These are phyloP conservation scores for Myrica gale DNA, from an alignment of 306 rosid genomes.

Conservation along the genomic window DNA sequence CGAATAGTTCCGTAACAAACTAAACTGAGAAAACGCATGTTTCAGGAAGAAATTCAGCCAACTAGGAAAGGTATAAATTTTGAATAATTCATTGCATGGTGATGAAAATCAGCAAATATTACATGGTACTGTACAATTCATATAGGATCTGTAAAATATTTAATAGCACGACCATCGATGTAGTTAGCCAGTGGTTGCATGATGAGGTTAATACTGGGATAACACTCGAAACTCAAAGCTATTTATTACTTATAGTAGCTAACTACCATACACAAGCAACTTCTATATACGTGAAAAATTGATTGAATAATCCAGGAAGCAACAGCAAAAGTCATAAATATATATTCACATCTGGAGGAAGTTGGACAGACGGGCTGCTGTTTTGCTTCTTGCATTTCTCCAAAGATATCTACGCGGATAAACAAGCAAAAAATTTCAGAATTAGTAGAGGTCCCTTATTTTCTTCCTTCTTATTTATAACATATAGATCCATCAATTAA, in stretches of 20 bases:
- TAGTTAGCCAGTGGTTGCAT: neutral
- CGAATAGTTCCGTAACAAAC: neutral
- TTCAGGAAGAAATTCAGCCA: neutral
- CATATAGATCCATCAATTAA: neutral
- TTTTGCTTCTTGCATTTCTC: slow-evolving; percentile 52
- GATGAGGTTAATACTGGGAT: slow-evolving; percentile 26
- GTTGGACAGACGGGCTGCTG: slow-evolving; percentile 32
- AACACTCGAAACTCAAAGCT: slow-evolving; percentile 4
- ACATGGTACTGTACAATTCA: neutral
- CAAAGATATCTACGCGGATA: slow-evolving; percentile 65
- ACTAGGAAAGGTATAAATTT: neutral
- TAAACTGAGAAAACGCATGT: neutral
- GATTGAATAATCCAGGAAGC: slow-evolving; percentile 10
- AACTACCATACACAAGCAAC: slow-evolving; percentile 36
- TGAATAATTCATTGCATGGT: too few species aligned
- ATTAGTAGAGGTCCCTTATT: slow-evolving; percentile 4
- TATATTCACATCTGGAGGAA: slow-evolving; percentile 26
- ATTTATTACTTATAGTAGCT: slow-evolving; percentile 19
- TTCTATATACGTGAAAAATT: slow-evolving; percentile 25
- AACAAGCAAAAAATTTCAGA: slow-evolving; percentile 18
- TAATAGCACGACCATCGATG: neutral
- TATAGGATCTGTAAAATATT: neutral
- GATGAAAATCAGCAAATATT: neutral
- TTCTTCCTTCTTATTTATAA: neutral
- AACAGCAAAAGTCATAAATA: slow-evolving; percentile 38